Percentiles rank a stretch among this genome's conserved stretches.
These are phyloP conservation scores for Chaetomiaceae sp. DNA, from an alignment of 2,329 filamentous ascomycete species.

Conservation along the genomic window DNA sequence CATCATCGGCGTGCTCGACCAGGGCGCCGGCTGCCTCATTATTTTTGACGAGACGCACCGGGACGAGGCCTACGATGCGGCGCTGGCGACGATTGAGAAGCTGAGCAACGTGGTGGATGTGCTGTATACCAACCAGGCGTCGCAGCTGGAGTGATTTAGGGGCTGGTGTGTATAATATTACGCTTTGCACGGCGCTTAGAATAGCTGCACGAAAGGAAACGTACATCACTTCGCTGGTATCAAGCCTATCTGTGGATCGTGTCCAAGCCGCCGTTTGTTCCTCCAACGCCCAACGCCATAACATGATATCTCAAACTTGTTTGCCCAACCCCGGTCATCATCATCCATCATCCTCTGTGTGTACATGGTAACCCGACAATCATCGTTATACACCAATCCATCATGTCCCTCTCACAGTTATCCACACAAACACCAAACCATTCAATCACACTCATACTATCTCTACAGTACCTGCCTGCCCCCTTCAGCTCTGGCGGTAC, in stretches of 20 bases:
- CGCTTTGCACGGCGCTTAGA: neutral
- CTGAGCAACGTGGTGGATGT: constrained; percentile 95
- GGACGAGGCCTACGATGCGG: constrained; percentile 91
- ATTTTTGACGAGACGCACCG: constrained; percentile 93
- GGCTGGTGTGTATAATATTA: constrained; percentile 8
- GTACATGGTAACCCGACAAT: neutral
- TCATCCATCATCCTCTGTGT: neutral
- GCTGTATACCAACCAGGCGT: constrained; percentile 96
- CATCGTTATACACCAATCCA: neutral
- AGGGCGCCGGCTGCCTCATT: constrained; percentile 95
- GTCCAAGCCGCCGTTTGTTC: neutral
- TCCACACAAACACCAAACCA: too few relatives aligned
- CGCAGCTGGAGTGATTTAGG: constrained; percentile 71
- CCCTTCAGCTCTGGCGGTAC: neutral
- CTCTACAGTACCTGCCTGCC: too few relatives aligned
- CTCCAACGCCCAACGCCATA: neutral
- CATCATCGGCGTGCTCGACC: constrained; percentile 94
- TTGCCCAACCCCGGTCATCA: neutral
- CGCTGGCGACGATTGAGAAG: constrained; percentile 93
- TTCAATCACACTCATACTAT: neutral
- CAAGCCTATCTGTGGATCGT: constrained; percentile 6
- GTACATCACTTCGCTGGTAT: constrained; percentile 10
- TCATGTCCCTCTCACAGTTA: neutral
- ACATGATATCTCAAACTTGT: neutral
- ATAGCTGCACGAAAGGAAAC: constrained; percentile 4